A percentile compares a stretch with the other conserved stretches of the same genome.
phyloP scores from a whole-genome alignment of 2,329 filamentous ascomycete species.

The Alternaria ventricosa region DNA sequence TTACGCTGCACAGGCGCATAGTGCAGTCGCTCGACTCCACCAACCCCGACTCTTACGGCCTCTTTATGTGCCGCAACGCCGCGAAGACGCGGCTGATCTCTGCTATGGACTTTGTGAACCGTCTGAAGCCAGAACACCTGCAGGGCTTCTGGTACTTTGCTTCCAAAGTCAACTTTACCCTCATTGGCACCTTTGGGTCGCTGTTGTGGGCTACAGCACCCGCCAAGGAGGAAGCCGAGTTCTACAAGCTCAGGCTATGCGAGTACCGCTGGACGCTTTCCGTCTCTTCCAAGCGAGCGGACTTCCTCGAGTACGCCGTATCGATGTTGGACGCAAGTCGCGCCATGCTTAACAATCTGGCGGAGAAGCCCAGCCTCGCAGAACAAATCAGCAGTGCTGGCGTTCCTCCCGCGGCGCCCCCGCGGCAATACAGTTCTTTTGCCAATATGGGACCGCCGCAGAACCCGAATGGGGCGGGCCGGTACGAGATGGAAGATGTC shows the following conservation, averaged over 20 bases:
- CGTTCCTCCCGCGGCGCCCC: constrained; percentile 42
- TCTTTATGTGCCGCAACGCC: constrained; percentile 90
- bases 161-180: constrained; percentile 87
- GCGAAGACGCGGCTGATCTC: constrained; percentile 94
- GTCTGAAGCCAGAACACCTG: constrained; percentile 83
- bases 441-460: constrained; percentile 30
- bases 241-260: constrained; percentile 82
- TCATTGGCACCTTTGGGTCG: constrained; percentile 93
- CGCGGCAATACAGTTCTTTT: constrained; percentile 23
- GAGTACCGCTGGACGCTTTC: constrained; percentile 95
- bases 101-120: constrained; percentile 97
- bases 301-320: constrained; percentile 55
- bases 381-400: constrained; percentile 48
- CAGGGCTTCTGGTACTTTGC: constrained; percentile 94
- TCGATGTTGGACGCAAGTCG: constrained; percentile 54
- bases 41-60: constrained; percentile 75
- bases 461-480: constrained; percentile 10
- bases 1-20: constrained; percentile 89
- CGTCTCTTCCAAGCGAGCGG: constrained; percentile 77
- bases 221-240: constrained; percentile 86
- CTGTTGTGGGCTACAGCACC: constrained; percentile 89
- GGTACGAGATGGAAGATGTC: constrained; percentile 30
- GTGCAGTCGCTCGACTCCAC: constrained; percentile 74
- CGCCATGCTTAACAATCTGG: constrained; percentile 53
- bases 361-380: constrained; percentile 52